Percentiles rank a stretch among this genome's conserved stretches.
phyloP scores from a whole-genome alignment of 257 asterid genomes.

The Jacaranda copaia region DNA sequence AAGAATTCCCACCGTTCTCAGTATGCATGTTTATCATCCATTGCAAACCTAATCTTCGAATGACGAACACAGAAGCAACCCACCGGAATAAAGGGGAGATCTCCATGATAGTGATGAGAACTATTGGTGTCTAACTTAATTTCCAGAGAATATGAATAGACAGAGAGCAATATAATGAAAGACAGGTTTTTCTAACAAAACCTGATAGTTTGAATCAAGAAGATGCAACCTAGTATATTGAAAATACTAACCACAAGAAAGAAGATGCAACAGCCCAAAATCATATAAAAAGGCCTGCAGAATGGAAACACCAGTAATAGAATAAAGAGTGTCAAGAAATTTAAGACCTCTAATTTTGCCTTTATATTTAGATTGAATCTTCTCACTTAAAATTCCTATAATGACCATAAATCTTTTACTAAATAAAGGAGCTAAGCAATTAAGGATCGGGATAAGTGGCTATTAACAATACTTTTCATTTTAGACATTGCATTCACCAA shows the following conservation, averaged over 20 bases:
- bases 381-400: background rate
- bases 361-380: background rate
- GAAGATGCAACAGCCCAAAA: background rate
- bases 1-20: background rate
- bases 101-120: background rate
- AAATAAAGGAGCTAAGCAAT: background rate
- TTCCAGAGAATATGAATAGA: background rate
- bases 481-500: background rate
- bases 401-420: background rate
- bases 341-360: background rate
- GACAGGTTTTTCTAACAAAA: background rate
- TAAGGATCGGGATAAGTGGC: background rate
- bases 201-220: constrained; percentile 6
- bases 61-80: background rate
- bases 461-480: background rate
- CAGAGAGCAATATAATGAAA: background rate
- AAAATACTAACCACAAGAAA: background rate
- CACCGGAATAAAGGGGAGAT: background rate
- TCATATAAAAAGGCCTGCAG: background rate
- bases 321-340: background rate
- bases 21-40: background rate
- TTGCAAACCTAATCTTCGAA: background rate
- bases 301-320: background rate
- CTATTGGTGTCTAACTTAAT: background rate
- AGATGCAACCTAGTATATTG: background rate